A percentile compares a stretch with the other conserved stretches of the same genome.
Conservation (phyloP, 345 rosid genomes). For the Nasturtium officinale region DNA sequence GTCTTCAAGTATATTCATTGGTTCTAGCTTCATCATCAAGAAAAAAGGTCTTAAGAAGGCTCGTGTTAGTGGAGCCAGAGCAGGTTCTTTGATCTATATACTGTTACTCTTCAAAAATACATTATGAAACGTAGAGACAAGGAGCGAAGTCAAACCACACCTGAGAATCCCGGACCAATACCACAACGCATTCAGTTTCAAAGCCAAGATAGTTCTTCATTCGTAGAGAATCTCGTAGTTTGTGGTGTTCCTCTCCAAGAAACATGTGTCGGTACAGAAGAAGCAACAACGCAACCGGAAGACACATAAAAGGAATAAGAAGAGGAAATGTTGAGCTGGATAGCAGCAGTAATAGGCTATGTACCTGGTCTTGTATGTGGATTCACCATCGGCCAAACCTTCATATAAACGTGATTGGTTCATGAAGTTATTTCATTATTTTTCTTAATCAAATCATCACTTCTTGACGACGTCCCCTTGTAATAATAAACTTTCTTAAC, state of each 20-base stretch:
- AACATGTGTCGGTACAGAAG: not conserved
- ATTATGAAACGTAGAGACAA: too few species aligned
- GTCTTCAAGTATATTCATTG: constrained; percentile 86
- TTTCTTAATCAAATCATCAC: not conserved
- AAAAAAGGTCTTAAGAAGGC: constrained; percentile 84
- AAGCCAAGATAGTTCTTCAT: constrained; percentile 29
- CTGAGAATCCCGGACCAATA: too few species aligned
- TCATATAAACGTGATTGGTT: constrained; percentile 18
- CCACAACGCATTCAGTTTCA: constrained; percentile 35
- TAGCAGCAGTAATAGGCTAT: constrained; percentile 24
- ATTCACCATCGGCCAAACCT: constrained; percentile 23
- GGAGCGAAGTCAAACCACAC: too few species aligned
- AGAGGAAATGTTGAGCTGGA: constrained; percentile 8
- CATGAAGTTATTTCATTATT: not conserved
- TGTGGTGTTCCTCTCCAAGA: constrained; percentile 24
- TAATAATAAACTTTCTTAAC: not conserved
- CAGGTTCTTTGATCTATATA: constrained; percentile 49
- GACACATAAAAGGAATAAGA: constrained; percentile 4
- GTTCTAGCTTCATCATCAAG: constrained; percentile 92
- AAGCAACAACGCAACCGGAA: constrained; percentile 12
- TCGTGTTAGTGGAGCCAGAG: constrained; percentile 62
- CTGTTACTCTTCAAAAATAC: not conserved
- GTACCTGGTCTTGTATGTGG: constrained; percentile 26
- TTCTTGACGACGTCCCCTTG: not conserved
- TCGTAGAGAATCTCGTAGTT: not conserved